Evolutionary conservation across 148 eudicot species (phyloP), one percentile per base, ranked within the genome.

Genomic region (Talinum fruticosum): DNA sequence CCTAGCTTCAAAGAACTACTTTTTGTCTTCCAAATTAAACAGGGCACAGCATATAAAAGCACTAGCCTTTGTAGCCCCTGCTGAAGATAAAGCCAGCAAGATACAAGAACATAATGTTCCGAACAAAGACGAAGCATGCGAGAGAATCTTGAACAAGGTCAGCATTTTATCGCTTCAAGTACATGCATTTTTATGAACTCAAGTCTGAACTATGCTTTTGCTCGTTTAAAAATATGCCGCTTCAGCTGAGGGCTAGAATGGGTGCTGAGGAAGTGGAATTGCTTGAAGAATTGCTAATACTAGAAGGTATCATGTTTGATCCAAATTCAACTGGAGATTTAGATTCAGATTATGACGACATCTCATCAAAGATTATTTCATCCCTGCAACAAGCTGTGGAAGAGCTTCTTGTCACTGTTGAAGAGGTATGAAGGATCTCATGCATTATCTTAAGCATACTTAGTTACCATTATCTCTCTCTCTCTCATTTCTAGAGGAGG

Each of bases 1-100:
- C 47, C 47, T 1, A 2, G 12, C 47, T 41, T 41, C 47, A 41
- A 41, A 41, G 1, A 41, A 41, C n/a, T n/a, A n/a, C n/a, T 41
- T 41, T 41, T 41, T 74, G 36, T 77, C 54, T 41, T 81, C 66
- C 21, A 36, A 30, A 73, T 76, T 82, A 69, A 47, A 72, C 89
- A 94, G 98, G 86, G 98, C 98, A 71, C 91, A 88, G 79, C 98
- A 94, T 80, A 87, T 94, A 74, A 94, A 92, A 87, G 85, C 96
- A 72, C 78, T 78, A 32, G 82, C 84, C 19, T 86, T 79, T 75
- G 72, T 81, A 54, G 66, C 32, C 74, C 67, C 80, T 62, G 79
- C 84, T 77, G 98, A 88, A 76, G 92, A 94, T 54, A 86, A 78
- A 81, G 77, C 29, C 79, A 82, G 51, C 76, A 85, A 76, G 75